A percentile compares a stretch with the other conserved stretches of the same genome.
Conservation (phyloP, 2,329 filamentous ascomycete genomes). For the Aspergillus pseudotamarii region DNA sequence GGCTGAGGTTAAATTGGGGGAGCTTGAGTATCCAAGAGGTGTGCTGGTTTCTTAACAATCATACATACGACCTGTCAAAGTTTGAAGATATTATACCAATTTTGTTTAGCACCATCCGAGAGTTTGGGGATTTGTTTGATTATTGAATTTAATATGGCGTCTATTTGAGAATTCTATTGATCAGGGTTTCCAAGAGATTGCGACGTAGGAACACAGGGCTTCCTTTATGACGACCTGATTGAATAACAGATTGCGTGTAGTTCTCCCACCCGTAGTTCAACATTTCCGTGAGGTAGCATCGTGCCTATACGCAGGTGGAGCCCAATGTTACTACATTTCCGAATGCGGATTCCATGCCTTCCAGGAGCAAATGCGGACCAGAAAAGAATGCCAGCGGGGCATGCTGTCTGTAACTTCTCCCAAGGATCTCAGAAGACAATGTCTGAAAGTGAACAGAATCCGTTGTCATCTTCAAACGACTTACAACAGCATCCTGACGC, state of each 20-base stretch:
- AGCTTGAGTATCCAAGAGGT: slow-evolving; percentile 26
- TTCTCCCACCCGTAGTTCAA: background rate
- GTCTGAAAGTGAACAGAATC: background rate
- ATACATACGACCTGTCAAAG: background rate
- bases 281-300: background rate
- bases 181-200: background rate
- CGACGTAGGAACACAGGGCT: background rate
- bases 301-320: background rate
- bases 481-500: background rate
- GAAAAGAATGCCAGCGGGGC: background rate
- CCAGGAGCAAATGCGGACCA: background rate
- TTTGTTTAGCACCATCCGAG: background rate
- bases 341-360: background rate
- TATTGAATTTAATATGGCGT: background rate
- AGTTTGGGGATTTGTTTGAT: background rate
- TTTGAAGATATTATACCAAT: background rate
- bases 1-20: slow-evolving; percentile 16
- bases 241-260: background rate
- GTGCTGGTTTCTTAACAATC: slow-evolving; percentile 16
- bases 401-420: background rate
- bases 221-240: background rate
- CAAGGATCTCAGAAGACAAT: background rate
- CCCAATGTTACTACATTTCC: background rate
- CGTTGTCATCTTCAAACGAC: background rate
- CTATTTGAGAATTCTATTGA: background rate